Conservation (phyloP, 1,284 basidiomycete genomes). For the Waitea zeae region DNA sequence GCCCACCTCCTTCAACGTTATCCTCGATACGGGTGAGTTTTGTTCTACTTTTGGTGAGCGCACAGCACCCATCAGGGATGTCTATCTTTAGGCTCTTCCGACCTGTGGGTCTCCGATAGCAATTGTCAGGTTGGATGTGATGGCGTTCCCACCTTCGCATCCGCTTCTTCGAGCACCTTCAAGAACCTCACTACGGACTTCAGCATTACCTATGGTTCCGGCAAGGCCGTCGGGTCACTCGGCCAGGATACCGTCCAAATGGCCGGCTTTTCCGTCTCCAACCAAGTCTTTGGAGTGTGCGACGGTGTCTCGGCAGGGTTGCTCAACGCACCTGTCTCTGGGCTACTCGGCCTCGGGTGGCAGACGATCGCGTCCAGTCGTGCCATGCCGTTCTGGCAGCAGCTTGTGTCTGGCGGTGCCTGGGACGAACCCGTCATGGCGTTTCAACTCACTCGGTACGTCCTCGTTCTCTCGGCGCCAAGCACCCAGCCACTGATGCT, state of each 20-base stretch:
- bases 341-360: constrained; percentile 14
- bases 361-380: constrained; percentile 11
- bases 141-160: constrained; percentile 10
- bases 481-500: too few species aligned
- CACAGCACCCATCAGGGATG: too few species aligned
- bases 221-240: constrained; percentile 29
- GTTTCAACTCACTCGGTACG: constrained; percentile 18
- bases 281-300: constrained; percentile 21
- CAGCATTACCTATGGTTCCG: constrained; percentile 36
- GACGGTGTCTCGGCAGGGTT: constrained; percentile 7
- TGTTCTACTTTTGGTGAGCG: too few species aligned
- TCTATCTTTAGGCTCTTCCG: too few species aligned
- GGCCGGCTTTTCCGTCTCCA: constrained; percentile 25
- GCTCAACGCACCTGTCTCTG: constrained; percentile 9
- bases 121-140: constrained; percentile 14
- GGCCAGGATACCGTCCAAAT: constrained; percentile 31
- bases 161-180: constrained; percentile 13
- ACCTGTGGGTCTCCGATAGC: constrained; percentile 29
- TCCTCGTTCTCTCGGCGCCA: constrained; percentile 1
- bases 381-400: constrained; percentile 27
- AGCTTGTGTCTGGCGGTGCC: constrained; percentile 17
- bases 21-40: constrained; percentile 33
- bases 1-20: constrained; percentile 11
- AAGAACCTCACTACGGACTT: constrained; percentile 17
- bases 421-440: constrained; percentile 19